Evolutionary conservation across 2,329 filamentous ascomycete species (phyloP).

Genomic region (Shiraia bambusicola): DNA sequence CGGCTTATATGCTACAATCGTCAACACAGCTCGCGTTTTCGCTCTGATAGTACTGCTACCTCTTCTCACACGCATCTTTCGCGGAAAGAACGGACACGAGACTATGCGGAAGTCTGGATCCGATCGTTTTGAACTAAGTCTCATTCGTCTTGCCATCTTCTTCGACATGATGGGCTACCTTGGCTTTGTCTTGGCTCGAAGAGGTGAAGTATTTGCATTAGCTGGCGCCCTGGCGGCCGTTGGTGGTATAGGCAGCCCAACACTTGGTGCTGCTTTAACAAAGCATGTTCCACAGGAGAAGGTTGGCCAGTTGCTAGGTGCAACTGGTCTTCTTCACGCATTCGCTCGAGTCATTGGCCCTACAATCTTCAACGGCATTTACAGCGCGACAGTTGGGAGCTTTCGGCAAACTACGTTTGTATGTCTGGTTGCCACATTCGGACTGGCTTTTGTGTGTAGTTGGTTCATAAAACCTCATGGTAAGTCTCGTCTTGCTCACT

Average conservation of each 20-base stretch:
- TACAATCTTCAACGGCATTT: conserved; percentile 81
- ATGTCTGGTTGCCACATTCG: conserved; percentile 68
- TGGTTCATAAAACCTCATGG: conserved; percentile 73
- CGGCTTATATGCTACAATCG: conserved; percentile 76
- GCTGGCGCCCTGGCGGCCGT: conserved; percentile 73
- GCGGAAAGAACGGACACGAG: conserved; percentile 51
- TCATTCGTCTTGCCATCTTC: conserved; percentile 73
- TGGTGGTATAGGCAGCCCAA: conserved; percentile 83
- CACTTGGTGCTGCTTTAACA: conserved; percentile 78
- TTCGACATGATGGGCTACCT: conserved; percentile 75
- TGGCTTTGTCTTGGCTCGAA: conserved; percentile 70
- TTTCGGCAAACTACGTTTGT: conserved; percentile 85
- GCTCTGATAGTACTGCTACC: conserved; percentile 76
- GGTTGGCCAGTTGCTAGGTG: conserved; percentile 85
- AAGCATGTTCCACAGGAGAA: conserved; percentile 85
- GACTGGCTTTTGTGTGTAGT: conserved; percentile 63
- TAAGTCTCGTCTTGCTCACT: too few species aligned
- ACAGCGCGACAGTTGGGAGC: conserved; percentile 73
- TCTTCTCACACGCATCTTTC: conserved; percentile 72
- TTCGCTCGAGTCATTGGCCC: conserved; percentile 77
- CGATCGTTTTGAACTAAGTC: conserved; percentile 72
- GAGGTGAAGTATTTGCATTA: conserved; percentile 65
- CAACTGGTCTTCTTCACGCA: conserved; percentile 81
- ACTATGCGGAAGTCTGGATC: conserved; percentile 60
- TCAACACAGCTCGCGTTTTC: conserved; percentile 74